Conservation (phyloP, 768 basidiomycete species). For the Serendipita vermifera region DNA sequence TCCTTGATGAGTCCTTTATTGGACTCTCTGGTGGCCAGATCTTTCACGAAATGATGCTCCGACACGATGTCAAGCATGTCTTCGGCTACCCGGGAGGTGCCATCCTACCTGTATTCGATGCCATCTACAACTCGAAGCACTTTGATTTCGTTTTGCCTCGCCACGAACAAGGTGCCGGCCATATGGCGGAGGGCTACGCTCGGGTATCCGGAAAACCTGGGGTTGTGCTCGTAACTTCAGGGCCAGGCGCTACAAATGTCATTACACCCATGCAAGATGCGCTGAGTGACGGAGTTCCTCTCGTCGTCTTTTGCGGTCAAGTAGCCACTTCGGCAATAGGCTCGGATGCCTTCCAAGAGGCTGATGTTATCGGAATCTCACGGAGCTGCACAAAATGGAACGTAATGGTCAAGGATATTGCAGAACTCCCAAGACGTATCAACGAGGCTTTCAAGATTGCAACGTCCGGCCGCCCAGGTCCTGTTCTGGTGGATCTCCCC, state of each 20-base stretch:
- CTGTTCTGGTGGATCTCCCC: constrained; percentile 96
- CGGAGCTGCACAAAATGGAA: constrained; percentile 99
- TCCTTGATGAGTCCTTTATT: constrained; percentile 65
- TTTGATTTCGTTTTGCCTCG: constrained; percentile 93
- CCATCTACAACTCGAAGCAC: constrained; percentile 90
- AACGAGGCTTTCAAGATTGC: constrained; percentile 99
- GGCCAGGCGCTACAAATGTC: constrained; percentile 96
- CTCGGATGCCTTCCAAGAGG: constrained; percentile 99
- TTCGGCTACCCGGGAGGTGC: constrained; percentile 98
- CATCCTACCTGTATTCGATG: constrained; percentile 98
- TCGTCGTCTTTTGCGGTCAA: constrained; percentile 93
- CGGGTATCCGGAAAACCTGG: constrained; percentile 95
- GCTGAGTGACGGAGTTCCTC: constrained; percentile 80
- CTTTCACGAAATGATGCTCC: constrained; percentile 99
- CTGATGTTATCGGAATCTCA: constrained; percentile 92
- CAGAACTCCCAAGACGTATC: constrained; percentile 87
- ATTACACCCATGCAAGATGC: constrained; percentile 98
- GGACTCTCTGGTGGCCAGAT: constrained; percentile 94
- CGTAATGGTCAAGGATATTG: constrained; percentile 96
- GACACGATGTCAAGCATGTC: constrained; percentile 89
- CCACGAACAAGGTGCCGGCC: constrained; percentile 96
- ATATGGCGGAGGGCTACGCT: constrained; percentile 99
- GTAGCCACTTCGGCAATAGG: constrained; percentile 99
- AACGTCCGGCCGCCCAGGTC: constrained; percentile 90
- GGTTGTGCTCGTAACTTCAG: constrained; percentile 94